Conservation (phyloP, 345 rosid species). For the Gossypium ekmanianum region DNA sequence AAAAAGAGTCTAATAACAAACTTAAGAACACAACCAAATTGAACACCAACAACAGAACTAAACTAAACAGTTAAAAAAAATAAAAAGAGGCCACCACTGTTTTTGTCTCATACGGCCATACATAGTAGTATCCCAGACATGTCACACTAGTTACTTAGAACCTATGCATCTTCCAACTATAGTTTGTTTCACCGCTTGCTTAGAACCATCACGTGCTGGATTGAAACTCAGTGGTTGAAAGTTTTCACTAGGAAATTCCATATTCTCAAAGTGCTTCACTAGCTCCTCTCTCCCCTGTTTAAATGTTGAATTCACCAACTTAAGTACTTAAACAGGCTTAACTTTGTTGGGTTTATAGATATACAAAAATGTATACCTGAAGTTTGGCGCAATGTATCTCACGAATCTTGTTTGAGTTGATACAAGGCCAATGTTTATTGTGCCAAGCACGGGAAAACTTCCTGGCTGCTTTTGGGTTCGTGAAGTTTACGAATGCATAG, state of each 20-base stretch:
- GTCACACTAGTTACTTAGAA: not conserved
- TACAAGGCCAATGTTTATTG: constrained; percentile 42
- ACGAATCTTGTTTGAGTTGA: constrained; percentile 43
- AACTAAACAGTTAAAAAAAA: not conserved
- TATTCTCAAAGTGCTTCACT: not conserved
- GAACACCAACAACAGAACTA: not conserved
- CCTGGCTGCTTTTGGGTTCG: constrained; percentile 46
- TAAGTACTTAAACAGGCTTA: too few relatives aligned
- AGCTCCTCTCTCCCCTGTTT: not conserved
- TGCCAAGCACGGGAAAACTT: constrained; percentile 42
- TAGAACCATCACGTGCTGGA: not conserved
- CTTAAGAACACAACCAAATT: not conserved
- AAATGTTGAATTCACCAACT: not conserved
- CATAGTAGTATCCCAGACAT: not conserved
- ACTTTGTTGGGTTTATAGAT: not conserved
- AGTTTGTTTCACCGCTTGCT: not conserved
- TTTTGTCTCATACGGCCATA: too few relatives aligned
- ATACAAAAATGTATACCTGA: constrained; percentile 39
- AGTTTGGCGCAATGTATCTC: constrained; percentile 54
- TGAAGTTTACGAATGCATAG: constrained; percentile 78
- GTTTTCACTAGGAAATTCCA: not conserved
- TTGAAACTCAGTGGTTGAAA: not conserved
- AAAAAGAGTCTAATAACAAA: not conserved
- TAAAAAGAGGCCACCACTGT: not conserved
- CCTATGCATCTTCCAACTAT: not conserved